Evolutionary conservation across 2,329 filamentous ascomycete species (phyloP).

Genomic region (Ceratocystis cubensis): DNA sequence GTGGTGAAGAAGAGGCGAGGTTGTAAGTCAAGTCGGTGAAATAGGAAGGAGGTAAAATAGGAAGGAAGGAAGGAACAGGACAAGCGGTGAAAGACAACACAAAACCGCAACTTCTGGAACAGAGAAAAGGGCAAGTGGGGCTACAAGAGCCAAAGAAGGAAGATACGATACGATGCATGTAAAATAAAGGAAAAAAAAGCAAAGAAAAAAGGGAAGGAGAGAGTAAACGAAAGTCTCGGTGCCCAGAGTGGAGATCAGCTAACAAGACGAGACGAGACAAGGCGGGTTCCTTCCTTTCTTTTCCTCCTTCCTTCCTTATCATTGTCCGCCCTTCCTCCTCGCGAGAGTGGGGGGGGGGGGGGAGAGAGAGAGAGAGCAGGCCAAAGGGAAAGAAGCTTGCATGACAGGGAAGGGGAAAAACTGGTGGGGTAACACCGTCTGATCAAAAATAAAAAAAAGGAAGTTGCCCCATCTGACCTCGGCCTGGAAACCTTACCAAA

Average conservation of each 20-base stretch:
- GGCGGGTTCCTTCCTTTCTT: neutral
- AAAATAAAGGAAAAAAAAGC: neutral
- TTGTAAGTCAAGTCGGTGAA: neutral
- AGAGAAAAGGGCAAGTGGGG: neutral
- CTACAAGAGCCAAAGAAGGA: neutral
- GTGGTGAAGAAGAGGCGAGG: neutral
- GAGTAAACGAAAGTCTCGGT: neutral
- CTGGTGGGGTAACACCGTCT: neutral
- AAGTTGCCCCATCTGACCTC: neutral
- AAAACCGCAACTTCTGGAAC: neutral
- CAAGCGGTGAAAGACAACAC: slow-evolving; percentile 10
- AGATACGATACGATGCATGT: neutral
- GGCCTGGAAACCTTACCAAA: neutral
- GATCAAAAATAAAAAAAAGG: slow-evolving; percentile 1
- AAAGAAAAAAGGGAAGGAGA: neutral
- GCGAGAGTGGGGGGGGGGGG: neutral
- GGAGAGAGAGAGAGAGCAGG: neutral
- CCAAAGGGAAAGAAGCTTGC: neutral
- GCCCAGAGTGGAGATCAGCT: neutral
- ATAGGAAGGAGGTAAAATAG: neutral
- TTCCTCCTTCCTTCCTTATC: slow-evolving; percentile 4
- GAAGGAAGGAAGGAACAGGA: neutral
- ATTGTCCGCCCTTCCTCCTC: neutral
- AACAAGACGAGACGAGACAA: neutral
- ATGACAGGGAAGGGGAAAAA: neutral